Evolutionary conservation across 2,329 filamentous ascomycete genomes (phyloP).

Genomic region (Colletotrichum scovillei): DNA sequence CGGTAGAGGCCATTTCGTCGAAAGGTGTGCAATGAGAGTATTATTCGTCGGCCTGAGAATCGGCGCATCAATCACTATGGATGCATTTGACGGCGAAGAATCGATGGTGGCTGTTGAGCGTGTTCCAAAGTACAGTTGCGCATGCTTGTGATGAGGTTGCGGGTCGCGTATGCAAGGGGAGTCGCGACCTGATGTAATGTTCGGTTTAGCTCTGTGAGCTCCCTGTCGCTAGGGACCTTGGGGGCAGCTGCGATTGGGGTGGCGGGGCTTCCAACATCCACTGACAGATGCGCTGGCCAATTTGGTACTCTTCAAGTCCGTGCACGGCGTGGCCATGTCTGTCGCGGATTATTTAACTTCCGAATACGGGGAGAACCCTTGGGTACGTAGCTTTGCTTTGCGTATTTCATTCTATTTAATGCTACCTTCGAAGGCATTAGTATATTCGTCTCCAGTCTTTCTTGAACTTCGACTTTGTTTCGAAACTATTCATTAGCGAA

Average conservation of each 20-base stretch:
- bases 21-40: neutral
- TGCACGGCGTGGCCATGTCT: neutral
- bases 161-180: conserved; percentile 26
- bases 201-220: conserved; percentile 31
- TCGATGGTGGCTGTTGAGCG: neutral
- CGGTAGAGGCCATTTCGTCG: conserved; percentile 38
- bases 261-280: conserved; percentile 24
- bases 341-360: too few species aligned
- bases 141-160: conserved; percentile 26
- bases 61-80: neutral
- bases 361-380: too few species aligned
- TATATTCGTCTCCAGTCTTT: too few species aligned
- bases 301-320: neutral
- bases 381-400: too few species aligned
- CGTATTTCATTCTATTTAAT: too few species aligned
- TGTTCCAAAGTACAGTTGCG: conserved; percentile 9
- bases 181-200: conserved; percentile 24
- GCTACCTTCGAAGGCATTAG: too few species aligned
- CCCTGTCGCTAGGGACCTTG: conserved; percentile 16
- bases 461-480: too few species aligned
- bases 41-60: neutral
- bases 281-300: conserved; percentile 17
- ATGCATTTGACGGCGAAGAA: conserved; percentile 6
- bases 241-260: neutral
- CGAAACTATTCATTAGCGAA: too few species aligned